These are phyloP conservation scores for Deinandra increscens DNA, from an alignment of 129 eudicot genomes.

Conservation along the genomic window DNA sequence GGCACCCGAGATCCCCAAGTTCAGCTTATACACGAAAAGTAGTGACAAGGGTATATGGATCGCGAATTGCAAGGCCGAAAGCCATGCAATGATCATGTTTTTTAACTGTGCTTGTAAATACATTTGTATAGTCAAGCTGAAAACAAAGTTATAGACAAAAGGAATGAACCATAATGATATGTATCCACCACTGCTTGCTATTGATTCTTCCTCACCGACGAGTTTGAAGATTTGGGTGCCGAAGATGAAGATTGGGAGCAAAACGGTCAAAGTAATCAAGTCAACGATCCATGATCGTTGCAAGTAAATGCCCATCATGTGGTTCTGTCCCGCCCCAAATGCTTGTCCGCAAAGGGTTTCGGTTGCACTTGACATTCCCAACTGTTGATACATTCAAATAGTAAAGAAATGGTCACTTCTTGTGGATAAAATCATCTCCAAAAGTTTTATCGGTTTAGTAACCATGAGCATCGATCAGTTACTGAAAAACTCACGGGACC, in stretches of 20 bases:
- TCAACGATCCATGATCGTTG: constrained; percentile 71
- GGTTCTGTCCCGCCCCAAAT: constrained; percentile 63
- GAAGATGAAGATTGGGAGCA: constrained; percentile 49
- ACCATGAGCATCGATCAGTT: too few species aligned
- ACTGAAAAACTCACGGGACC: too few species aligned
- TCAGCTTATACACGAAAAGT: constrained; percentile 34
- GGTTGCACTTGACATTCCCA: constrained; percentile 76
- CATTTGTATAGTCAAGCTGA: constrained; percentile 60
- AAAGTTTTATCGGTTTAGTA: too few species aligned
- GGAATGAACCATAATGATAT: constrained; percentile 65
- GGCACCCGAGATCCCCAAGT: constrained; percentile 48
- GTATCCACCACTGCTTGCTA: constrained; percentile 47
- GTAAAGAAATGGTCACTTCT: background rate
- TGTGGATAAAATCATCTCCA: too few species aligned
- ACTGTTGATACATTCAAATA: constrained; percentile 25
- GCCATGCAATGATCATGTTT: constrained; percentile 53
- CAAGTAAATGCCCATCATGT: constrained; percentile 64
- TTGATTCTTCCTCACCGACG: constrained; percentile 46
- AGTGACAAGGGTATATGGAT: constrained; percentile 51
- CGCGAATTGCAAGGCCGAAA: constrained; percentile 33
- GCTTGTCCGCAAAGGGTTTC: constrained; percentile 73
- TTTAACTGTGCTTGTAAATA: constrained; percentile 63
- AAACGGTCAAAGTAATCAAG: constrained; percentile 40
- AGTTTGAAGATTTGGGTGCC: constrained; percentile 40
- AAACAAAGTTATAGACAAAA: constrained; percentile 45